These are phyloP conservation scores for Zopfochytrium polystomum DNA, from an alignment of 371 early-diverging fungal genomes.

Conservation along the genomic window DNA sequence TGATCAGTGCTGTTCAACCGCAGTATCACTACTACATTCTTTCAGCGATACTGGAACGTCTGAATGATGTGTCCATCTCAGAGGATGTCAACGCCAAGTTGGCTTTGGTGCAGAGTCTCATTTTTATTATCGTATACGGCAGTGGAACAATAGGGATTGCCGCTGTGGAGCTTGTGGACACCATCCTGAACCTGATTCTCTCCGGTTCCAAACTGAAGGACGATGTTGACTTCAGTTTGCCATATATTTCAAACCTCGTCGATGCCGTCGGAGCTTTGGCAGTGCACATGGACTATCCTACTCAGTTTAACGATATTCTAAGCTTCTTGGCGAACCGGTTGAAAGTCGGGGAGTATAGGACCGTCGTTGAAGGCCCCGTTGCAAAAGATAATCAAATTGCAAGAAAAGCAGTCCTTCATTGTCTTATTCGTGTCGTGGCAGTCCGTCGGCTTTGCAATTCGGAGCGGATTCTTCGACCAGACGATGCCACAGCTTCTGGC, in stretches of 20 bases:
- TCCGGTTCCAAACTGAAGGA: background rate
- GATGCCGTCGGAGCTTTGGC: constrained; percentile 67
- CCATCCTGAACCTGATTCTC: constrained; percentile 49
- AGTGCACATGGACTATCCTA: constrained; percentile 75
- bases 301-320: constrained; percentile 78
- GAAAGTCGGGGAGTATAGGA: background rate
- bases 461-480: background rate
- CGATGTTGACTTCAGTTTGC: background rate
- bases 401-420: background rate
- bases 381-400: background rate
- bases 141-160: constrained; percentile 70
- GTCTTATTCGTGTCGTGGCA: constrained; percentile 11
- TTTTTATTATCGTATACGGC: constrained; percentile 53
- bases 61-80: constrained; percentile 39
- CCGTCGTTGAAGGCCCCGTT: background rate
- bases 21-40: constrained; percentile 69
- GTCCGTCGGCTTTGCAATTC: constrained; percentile 11
- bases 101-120: constrained; percentile 58
- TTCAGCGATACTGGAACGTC: constrained; percentile 57
- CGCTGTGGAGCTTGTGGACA: constrained; percentile 75
- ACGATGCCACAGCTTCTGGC: background rate
- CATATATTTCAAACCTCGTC: constrained; percentile 41
- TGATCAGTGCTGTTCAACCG: constrained; percentile 57
- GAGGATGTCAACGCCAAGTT: constrained; percentile 30
- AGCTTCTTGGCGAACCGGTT: constrained; percentile 68